Percentiles rank a stretch among this genome's conserved stretches.
These are phyloP conservation scores for Steccherinum ochraceum DNA, from an alignment of 768 basidiomycete species.

Conservation along the genomic window DNA sequence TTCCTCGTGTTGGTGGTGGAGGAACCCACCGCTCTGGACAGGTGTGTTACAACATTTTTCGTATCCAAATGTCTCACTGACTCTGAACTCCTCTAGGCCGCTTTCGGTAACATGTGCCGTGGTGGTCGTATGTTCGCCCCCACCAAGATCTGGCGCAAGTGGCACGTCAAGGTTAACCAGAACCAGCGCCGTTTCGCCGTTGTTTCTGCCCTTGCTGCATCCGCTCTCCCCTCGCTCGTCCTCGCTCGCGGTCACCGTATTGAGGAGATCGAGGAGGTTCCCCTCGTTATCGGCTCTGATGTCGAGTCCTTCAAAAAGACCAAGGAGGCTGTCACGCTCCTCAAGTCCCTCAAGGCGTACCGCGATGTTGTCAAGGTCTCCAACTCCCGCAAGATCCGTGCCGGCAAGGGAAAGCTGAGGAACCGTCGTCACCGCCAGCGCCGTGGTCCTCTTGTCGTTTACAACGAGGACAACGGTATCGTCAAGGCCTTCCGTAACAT, in stretches of 20 bases:
- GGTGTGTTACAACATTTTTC: slow-evolving; percentile 34
- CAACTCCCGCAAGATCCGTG: slow-evolving; percentile 93
- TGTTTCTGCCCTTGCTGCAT: slow-evolving; percentile 96
- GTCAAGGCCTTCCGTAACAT: slow-evolving; percentile 98
- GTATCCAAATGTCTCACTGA: background rate
- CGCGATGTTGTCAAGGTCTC: slow-evolving; percentile 93
- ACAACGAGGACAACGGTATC: slow-evolving; percentile 95
- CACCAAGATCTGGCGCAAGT: slow-evolving; percentile 98
- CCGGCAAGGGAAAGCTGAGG: slow-evolving; percentile 96
- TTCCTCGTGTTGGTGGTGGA: slow-evolving; percentile 98
- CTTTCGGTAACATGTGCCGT: slow-evolving; percentile 99
- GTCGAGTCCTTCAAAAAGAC: slow-evolving; percentile 93
- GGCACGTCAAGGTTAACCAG: slow-evolving; percentile 99
- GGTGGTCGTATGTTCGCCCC: slow-evolving; percentile 99
- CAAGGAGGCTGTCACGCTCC: slow-evolving; percentile 90
- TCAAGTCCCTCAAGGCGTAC: slow-evolving; percentile 88
- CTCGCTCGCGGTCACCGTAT: slow-evolving; percentile 99
- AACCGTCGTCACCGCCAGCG: slow-evolving; percentile 96
- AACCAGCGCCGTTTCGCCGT: slow-evolving; percentile 98
- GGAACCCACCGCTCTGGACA: slow-evolving; percentile 99
- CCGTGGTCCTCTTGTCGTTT: slow-evolving; percentile 94
- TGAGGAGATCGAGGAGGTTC: slow-evolving; percentile 94
- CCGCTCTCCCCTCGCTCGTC: slow-evolving; percentile 95
- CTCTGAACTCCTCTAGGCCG: slow-evolving; percentile 51
- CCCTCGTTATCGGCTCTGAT: slow-evolving; percentile 77